phyloP scores from a whole-genome alignment of 2,329 filamentous ascomycete genomes.

The Trichoderma lentiforme region DNA sequence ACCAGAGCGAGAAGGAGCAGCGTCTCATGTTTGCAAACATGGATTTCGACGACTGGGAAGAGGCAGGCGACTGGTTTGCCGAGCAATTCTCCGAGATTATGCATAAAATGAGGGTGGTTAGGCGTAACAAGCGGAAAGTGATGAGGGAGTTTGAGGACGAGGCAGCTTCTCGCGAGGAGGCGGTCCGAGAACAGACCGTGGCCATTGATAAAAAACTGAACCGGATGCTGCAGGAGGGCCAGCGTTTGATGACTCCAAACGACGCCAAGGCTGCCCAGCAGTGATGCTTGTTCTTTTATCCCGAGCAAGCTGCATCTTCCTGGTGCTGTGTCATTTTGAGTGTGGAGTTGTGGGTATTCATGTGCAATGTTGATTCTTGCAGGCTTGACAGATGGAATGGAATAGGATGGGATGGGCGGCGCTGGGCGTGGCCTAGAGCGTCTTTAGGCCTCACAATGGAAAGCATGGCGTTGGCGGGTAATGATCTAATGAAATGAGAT shows the following conservation, averaged over 20 bases:
- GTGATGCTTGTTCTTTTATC: neutral
- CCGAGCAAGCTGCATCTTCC: neutral
- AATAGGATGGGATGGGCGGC: neutral
- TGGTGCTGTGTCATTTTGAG: neutral
- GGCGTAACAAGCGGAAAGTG: constrained; percentile 48
- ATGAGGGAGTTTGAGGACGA: constrained; percentile 53
- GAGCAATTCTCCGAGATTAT: constrained; percentile 51
- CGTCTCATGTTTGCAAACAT: constrained; percentile 51
- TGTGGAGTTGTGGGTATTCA: constrained; percentile 4
- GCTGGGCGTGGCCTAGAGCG: neutral
- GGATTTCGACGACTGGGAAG: constrained; percentile 56
- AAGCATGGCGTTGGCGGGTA: neutral
- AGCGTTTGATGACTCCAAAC: constrained; percentile 52
- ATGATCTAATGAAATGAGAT: neutral
- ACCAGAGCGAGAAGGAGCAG: constrained; percentile 45
- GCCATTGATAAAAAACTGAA: constrained; percentile 53
- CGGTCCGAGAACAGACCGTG: constrained; percentile 50
- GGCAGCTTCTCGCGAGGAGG: constrained; percentile 52
- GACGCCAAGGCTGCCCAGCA: constrained; percentile 3
- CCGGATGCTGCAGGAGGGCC: constrained; percentile 55
- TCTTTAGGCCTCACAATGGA: neutral
- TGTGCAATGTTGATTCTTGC: neutral
- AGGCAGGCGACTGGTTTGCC: constrained; percentile 58
- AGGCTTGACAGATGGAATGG: neutral
- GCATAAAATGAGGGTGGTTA: constrained; percentile 45